These are phyloP conservation scores for Aspergillus steynii DNA, from an alignment of 495 filamentous ascomycete genomes.

Conservation along the genomic window DNA sequence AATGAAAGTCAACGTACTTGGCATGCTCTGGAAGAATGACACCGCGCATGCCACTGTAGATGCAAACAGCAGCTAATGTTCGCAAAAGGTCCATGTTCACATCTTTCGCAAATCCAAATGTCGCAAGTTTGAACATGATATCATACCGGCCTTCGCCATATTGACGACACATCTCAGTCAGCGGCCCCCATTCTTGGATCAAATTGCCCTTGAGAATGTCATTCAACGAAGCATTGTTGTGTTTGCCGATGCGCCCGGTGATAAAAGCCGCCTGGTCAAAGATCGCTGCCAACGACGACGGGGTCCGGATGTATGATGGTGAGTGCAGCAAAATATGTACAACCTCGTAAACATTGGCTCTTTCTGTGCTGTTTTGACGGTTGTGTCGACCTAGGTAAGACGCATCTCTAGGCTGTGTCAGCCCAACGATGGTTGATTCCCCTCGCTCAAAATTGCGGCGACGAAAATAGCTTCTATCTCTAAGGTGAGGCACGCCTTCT, in stretches of 20 bases:
- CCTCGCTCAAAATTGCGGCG: neutral
- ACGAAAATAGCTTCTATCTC: neutral
- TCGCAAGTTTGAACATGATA: neutral
- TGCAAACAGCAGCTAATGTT: neutral
- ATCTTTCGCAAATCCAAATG: neutral
- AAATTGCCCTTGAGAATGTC: neutral
- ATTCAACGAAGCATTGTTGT: neutral
- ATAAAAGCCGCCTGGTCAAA: neutral
- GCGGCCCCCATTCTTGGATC: neutral
- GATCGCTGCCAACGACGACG: neutral
- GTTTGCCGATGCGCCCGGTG: neutral
- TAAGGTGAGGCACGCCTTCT: neutral
- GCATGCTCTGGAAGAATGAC: neutral
- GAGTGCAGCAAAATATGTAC: neutral
- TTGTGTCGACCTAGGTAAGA: neutral
- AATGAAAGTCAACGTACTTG: neutral
- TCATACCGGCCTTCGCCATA: neutral
- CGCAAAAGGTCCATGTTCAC: neutral
- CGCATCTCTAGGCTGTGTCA: neutral
- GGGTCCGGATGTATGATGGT: neutral
- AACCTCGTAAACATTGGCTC: neutral
- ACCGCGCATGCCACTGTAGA: neutral
- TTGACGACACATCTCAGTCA: neutral
- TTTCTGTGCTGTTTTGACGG: neutral
- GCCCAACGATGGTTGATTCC: neutral